These are phyloP conservation scores for Pulicaria dysenterica DNA, from an alignment of 129 eudicot genomes.

Conservation along the genomic window DNA sequence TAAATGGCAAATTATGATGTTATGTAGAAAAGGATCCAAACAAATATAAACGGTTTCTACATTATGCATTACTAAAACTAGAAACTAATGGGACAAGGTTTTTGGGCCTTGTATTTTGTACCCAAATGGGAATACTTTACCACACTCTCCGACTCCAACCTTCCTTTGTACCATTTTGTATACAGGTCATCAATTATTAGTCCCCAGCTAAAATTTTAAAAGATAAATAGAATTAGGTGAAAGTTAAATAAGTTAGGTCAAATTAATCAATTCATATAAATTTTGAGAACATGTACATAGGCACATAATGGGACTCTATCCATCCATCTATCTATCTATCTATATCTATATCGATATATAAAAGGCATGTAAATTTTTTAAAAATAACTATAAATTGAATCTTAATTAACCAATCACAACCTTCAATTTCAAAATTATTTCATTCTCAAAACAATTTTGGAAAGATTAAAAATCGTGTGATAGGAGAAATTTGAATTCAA, in stretches of 20 bases:
- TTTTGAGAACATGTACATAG: too few species aligned
- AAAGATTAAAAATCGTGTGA: too few species aligned
- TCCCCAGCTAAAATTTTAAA: constrained; percentile 9
- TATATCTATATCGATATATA: too few species aligned
- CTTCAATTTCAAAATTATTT: too few species aligned
- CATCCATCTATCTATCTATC: constrained; percentile 34
- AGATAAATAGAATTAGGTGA: background rate
- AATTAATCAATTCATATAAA: constrained; percentile 11
- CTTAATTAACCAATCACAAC: too few species aligned
- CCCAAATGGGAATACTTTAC: constrained; percentile 7
- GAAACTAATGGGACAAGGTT: background rate
- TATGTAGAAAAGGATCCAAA: constrained; percentile 18
- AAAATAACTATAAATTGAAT: too few species aligned
- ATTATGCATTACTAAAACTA: constrained; percentile 14
- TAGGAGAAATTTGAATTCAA: too few species aligned
- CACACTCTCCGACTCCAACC: background rate
- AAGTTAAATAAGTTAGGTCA: constrained; percentile 5
- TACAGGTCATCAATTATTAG: constrained; percentile 5
- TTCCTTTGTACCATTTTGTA: background rate
- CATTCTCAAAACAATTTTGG: too few species aligned
- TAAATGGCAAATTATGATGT: constrained; percentile 14
- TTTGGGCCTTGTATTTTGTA: constrained; percentile 4
- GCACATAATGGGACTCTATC: constrained; percentile 17
- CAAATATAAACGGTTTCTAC: constrained; percentile 7
- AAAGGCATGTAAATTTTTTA: too few species aligned